Evolutionary conservation across 805 yeast genomes (phyloP), one percentile per base, ranked within the genome.

Genomic region (Danielia oregonensis): DNA sequence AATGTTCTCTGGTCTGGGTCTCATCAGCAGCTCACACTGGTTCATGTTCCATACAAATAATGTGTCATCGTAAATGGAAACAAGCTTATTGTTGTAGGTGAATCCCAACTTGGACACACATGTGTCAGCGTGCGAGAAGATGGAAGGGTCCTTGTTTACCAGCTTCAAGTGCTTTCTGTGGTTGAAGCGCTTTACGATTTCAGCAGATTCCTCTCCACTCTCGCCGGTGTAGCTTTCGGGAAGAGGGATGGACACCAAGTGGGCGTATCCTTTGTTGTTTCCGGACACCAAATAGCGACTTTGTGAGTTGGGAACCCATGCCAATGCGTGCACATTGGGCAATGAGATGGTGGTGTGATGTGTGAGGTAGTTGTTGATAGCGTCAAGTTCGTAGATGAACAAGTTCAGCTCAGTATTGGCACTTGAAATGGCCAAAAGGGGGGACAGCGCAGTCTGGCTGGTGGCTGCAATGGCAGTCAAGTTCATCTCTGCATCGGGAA

Each of bases 1-100:
- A 34, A 78, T 76, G 30, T 76, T 55, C 8, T 76, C 55, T 3
- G 94, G 94, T 14, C 44, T 40, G 8, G 70, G 70, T 35, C 53
- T 57, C 27, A 46, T 32, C 33, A 54, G 54, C 24, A 59, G 62
- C 49, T 52, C 79, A 70, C 31, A 79, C 67, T 51, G 82, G 63
- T 44, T 68, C 9, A 79, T 57, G 39, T 88, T 88, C 91, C 96
- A 88, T 32, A 82, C 59, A 52, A 85, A 88, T 10, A 89, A 45
- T 37, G 81, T 76, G 40, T 82, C 81, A 37, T 78, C 78, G 53
- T 82, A 85, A 5, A 79, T 54, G 0, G 94, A 68, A 18, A 83
- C 57, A 35, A 87, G 56, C 3, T 76, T 65, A 15, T 75, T 66
- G 18, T 57, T 49, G 30, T 44, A 33, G 38, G 54, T 33, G 49